Evolutionary conservation across 2,329 filamentous ascomycete genomes (phyloP).

Genomic region (Neonectria hederae): DNA sequence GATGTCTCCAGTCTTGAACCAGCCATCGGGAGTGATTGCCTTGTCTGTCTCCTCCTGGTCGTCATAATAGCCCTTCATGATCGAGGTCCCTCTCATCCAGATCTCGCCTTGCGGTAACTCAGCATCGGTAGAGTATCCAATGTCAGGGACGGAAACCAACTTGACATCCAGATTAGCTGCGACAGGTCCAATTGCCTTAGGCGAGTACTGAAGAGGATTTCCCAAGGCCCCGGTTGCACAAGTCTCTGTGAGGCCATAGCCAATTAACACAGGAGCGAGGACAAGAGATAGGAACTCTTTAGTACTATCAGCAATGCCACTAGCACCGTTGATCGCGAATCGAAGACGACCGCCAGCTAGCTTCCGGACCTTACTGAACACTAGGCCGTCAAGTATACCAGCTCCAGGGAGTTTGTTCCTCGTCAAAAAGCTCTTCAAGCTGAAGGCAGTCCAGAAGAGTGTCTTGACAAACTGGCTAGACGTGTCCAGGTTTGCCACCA

Average conservation of each 20-base stretch:
- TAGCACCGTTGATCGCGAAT: conserved; percentile 92
- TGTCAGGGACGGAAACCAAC: conserved; percentile 87
- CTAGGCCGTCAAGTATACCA: conserved; percentile 78
- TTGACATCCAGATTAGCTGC: conserved; percentile 85
- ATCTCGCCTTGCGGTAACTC: conserved; percentile 90
- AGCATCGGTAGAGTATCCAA: conserved; percentile 80
- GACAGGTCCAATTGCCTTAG: conserved; percentile 78
- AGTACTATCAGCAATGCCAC: conserved; percentile 88
- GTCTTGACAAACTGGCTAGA: conserved; percentile 73
- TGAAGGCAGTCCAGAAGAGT: conserved; percentile 78
- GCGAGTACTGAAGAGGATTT: conserved; percentile 84
- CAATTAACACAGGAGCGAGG: conserved; percentile 91
- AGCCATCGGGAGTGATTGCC: conserved; percentile 81
- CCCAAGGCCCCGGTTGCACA: conserved; percentile 80
- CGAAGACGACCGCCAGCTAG: conserved; percentile 87
- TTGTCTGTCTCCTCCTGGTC: conserved; percentile 85
- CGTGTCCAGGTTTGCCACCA: conserved; percentile 78
- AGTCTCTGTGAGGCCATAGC: conserved; percentile 95
- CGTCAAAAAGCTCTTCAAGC: conserved; percentile 67
- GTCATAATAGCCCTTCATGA: conserved; percentile 82
- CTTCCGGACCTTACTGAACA: conserved; percentile 91
- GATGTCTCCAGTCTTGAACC: conserved; percentile 97
- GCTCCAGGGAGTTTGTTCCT: conserved; percentile 70
- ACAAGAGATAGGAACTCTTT: conserved; percentile 90
- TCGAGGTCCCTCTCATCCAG: conserved; percentile 79